A percentile compares a stretch with the other conserved stretches of the same genome.
Conservation (phyloP, 495 filamentous ascomycete species). For the Cudoniella acicularis region DNA sequence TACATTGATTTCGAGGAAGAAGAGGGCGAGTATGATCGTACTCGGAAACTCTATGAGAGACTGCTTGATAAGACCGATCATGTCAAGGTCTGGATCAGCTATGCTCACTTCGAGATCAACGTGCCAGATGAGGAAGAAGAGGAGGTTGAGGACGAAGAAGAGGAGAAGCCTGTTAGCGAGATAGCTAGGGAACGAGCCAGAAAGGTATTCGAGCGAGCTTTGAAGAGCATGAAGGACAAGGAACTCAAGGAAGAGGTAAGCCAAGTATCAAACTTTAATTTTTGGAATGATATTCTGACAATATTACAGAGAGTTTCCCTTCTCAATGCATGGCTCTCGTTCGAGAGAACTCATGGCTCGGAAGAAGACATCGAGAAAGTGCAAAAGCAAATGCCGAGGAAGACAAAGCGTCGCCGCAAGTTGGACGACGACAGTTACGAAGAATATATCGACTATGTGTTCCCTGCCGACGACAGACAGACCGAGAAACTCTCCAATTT, state of each 20-base stretch:
- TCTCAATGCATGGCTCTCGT: slow-evolving; percentile 85
- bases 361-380: slow-evolving; percentile 77
- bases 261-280: slow-evolving; percentile 6
- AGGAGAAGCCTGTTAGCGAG: slow-evolving; percentile 72
- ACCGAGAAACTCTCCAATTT: slow-evolving; percentile 80
- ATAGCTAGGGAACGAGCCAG: slow-evolving; percentile 78
- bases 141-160: slow-evolving; percentile 54
- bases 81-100: slow-evolving; percentile 98
- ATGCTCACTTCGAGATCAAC: slow-evolving; percentile 95
- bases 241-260: slow-evolving; percentile 85
- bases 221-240: slow-evolving; percentile 86
- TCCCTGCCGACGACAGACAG: slow-evolving; percentile 92
- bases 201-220: slow-evolving; percentile 78
- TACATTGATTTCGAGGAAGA: slow-evolving; percentile 99
- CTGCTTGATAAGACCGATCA: slow-evolving; percentile 90
- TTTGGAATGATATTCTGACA: slow-evolving; percentile 28
- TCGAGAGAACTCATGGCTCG: slow-evolving; percentile 80
- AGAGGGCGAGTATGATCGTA: slow-evolving; percentile 79
- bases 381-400: slow-evolving; percentile 85
- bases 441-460: slow-evolving; percentile 96
- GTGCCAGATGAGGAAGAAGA: slow-evolving; percentile 66
- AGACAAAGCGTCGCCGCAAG: slow-evolving; percentile 90
- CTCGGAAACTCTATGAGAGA: slow-evolving; percentile 83
- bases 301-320: slow-evolving; percentile 66
- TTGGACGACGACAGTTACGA: slow-evolving; percentile 93